Evolutionary conservation across 2,329 filamentous ascomycete genomes (phyloP), one percentile per base, ranked within the genome.

Genomic region (Iodosphaeria phyllophila): DNA sequence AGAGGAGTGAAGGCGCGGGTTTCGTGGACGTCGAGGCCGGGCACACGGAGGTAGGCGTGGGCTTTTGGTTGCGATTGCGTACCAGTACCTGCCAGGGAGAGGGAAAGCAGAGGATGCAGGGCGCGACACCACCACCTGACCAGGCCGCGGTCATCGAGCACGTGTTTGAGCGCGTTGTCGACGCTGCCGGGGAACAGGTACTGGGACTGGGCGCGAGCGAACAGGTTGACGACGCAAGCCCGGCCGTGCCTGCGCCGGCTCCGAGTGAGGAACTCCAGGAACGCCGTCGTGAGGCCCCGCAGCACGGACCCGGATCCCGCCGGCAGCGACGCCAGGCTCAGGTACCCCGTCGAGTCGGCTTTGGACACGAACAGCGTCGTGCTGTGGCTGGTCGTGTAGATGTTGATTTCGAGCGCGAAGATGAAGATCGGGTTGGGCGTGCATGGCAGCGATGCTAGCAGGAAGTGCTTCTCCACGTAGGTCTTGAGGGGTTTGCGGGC

Each of bases 61-160:
- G 68, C 58, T 6, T 37, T 41, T 41, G 63, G 49, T 9, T 50
- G 33, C n/a, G n/a, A n/a, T n/a, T n/a, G n/a, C n/a, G n/a, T n/a
- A n/a, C n/a, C n/a, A n/a, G n/a, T n/a, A n/a, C n/a, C n/a, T n/a
- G n/a, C n/a, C n/a, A n/a, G n/a, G n/a, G n/a, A n/a, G n/a, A n/a
- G n/a, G 25, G 58, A 53, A 8, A 92, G 49, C 4, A 93, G 56
- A 0, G 78, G 76, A 41, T 93, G 75, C 8, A 93, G 52, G 8
- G 86, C 78, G 10, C 69, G 74, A 42, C 83, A 92, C 89, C 89
- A 98, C 89, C 89, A 98, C 40, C 74, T 80, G 12, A 98, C 79
- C 25, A 98, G 56, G 1, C 78, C 80, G 16, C 83, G 64, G 40
- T 98, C 89, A 39, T 92, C 82, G 6, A 95, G 56, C 0, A 98